Evolutionary conservation across 495 filamentous ascomycete species (phyloP).

Genomic region (Penicillium pancosmium): DNA sequence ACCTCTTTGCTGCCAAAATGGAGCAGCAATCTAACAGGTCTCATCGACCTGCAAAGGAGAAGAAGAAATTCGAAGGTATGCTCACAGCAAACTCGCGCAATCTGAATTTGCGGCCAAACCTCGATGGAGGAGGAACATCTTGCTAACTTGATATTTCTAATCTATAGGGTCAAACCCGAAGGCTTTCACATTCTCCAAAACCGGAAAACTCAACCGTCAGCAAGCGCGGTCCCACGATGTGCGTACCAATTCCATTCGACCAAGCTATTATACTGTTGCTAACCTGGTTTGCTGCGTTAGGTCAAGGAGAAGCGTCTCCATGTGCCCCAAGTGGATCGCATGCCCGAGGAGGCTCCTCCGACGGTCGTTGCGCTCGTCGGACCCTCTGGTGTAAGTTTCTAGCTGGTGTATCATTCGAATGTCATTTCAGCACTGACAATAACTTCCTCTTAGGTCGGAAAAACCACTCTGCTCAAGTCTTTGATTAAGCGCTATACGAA

Average conservation of each 20-base stretch:
- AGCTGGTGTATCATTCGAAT: background rate
- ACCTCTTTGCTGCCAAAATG: slow-evolving; percentile 54
- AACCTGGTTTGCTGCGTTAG: slow-evolving; percentile 44
- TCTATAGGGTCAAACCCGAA: slow-evolving; percentile 78
- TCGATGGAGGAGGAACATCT: slow-evolving; percentile 2
- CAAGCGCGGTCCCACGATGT: slow-evolving; percentile 93
- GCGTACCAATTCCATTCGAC: slow-evolving; percentile 27
- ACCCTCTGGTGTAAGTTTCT: slow-evolving; percentile 76
- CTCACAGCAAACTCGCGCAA: slow-evolving; percentile 9
- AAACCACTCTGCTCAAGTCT: slow-evolving; percentile 85
- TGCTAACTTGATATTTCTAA: slow-evolving; percentile 18
- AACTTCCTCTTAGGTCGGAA: slow-evolving; percentile 52
- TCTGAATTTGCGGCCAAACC: slow-evolving; percentile 19
- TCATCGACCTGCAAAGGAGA: slow-evolving; percentile 86
- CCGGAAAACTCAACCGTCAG: slow-evolving; percentile 80
- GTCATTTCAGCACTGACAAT: slow-evolving; percentile 6
- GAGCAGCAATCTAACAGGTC: slow-evolving; percentile 83
- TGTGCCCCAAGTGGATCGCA: slow-evolving; percentile 90
- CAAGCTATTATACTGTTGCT: slow-evolving; percentile 13
- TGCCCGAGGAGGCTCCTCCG: slow-evolving; percentile 95
- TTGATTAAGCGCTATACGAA: slow-evolving; percentile 94
- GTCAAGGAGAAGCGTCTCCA: slow-evolving; percentile 94
- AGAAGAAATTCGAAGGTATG: slow-evolving; percentile 73
- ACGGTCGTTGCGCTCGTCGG: slow-evolving; percentile 91
- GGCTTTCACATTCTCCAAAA: slow-evolving; percentile 84